Evolutionary conservation across 495 filamentous ascomycete genomes (phyloP), one percentile per base, ranked within the genome.

Genomic region (Penicillium subrubescens): DNA sequence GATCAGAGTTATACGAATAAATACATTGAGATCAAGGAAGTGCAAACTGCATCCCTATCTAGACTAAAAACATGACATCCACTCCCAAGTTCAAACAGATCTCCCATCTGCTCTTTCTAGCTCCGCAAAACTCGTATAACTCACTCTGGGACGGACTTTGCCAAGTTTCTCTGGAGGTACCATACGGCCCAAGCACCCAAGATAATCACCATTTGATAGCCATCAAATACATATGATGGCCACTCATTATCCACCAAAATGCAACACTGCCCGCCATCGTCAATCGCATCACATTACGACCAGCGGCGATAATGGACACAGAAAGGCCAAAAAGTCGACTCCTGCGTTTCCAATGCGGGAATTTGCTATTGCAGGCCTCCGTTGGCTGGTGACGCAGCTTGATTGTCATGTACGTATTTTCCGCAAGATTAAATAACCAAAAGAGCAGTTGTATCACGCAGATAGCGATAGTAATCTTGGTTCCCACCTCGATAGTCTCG

Each of bases 171-270:
- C 62, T 7, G 62, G 62, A 65, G 15, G 48, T 65, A 65, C 27
- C 39, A 65, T 14, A 65, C 48, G 5, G 35, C 62, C 62, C 62
- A 65, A 27, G 57, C 62, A 17, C 48, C 21, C 27, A 65, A 17
- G 3, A 65, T 51, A 4, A 65, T 19, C 0, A 48, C 27, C 46
- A 59, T 53, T 51, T 65, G 62, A 53, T 65, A 65, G 10, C 57
- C 57, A 27, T 65, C 62, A 29, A 65, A 65, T 19, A 57, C 62
- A 39, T 65, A 65, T 3, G 34, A 56, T 27, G 62, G 62, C 62
- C 62, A 65, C 55, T 65, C 62, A 41, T 56, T 60, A 0, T 60
- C 51, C 10, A 55, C 27, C 2, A 65, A 51, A 65, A 65, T 21
- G 50, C 57, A 12, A 55, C 41, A 10, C 50, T 35, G 39, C 62